phyloP scores from a whole-genome alignment of 306 rosid genomes.

The Urtica urens region DNA sequence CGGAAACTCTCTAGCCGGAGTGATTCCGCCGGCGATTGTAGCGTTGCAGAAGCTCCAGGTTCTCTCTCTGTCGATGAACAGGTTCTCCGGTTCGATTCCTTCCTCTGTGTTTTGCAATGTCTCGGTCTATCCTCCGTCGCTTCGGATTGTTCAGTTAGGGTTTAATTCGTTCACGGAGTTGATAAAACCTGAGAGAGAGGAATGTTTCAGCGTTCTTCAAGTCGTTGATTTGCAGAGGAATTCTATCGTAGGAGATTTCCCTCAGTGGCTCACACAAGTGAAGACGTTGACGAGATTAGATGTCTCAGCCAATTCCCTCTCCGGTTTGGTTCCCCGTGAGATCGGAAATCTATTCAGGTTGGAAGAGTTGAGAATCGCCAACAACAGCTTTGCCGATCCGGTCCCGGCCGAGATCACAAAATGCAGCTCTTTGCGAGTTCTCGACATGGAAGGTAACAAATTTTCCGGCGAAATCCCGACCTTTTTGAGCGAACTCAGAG shows the following conservation, averaged over 20 bases:
- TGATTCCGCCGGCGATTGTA: conserved; percentile 73
- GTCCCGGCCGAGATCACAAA: conserved; percentile 63
- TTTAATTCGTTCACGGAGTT: conserved; percentile 71
- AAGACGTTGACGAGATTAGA: conserved; percentile 43
- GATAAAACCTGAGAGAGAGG: conserved; percentile 31
- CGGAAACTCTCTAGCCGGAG: conserved; percentile 64
- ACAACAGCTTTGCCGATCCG: conserved; percentile 48
- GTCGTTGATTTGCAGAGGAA: conserved; percentile 68
- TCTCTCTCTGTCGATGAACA: conserved; percentile 58
- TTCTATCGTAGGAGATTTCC: conserved; percentile 47
- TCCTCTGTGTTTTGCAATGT: conserved; percentile 65
- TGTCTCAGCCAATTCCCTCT: conserved; percentile 54
- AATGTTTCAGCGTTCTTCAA: conserved; percentile 55
- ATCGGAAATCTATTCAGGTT: conserved; percentile 41
- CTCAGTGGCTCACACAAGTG: conserved; percentile 55
- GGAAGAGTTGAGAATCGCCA: conserved; percentile 56
- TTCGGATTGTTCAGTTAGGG: conserved; percentile 63
- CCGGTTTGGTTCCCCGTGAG: conserved; percentile 45
- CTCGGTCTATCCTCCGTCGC: conserved; percentile 53
- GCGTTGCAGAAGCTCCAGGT: conserved; percentile 75
- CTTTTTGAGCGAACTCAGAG: conserved; percentile 43
- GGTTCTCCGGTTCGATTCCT: conserved; percentile 65
- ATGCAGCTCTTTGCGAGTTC: conserved; percentile 40
- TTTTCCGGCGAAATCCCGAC: conserved; percentile 51
- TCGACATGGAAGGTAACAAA: conserved; percentile 64